Conservation (phyloP, 2,329 filamentous ascomycete genomes). For the Penicillium brevicompactum region DNA sequence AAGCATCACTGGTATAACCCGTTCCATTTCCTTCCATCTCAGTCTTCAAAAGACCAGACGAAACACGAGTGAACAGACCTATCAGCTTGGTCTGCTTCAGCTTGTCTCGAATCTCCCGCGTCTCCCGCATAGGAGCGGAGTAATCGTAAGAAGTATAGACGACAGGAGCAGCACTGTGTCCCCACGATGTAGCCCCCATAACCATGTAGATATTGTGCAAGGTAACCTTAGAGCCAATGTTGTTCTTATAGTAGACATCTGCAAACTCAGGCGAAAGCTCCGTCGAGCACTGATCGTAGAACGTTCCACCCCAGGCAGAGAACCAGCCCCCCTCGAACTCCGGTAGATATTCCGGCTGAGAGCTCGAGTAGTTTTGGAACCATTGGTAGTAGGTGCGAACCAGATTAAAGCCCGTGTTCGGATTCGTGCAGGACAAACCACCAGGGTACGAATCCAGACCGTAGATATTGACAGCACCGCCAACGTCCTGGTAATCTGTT, state of each 20-base stretch:
- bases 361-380: constrained; percentile 57
- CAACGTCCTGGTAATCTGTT: constrained; percentile 58
- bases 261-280: constrained; percentile 53
- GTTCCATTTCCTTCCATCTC: constrained; percentile 60
- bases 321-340: constrained; percentile 60
- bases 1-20: constrained; percentile 44
- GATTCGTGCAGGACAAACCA: constrained; percentile 54
- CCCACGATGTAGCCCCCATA: constrained; percentile 61
- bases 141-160: constrained; percentile 54
- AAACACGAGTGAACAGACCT: constrained; percentile 57
- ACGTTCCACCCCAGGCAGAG: constrained; percentile 55
- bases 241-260: constrained; percentile 61
- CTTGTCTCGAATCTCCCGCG: constrained; percentile 55
- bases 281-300: constrained; percentile 54
- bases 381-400: constrained; percentile 59
- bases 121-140: constrained; percentile 56
- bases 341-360: constrained; percentile 56
- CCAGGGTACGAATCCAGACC: constrained; percentile 37
- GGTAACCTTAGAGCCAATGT: constrained; percentile 54
- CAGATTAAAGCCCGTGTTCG: constrained; percentile 51
- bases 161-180: constrained; percentile 52
- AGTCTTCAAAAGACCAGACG: constrained; percentile 53
- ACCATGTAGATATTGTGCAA: constrained; percentile 56
- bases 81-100: constrained; percentile 59
- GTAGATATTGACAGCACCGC: constrained; percentile 54